A percentile compares a stretch with the other conserved stretches of the same genome.
phyloP scores from a whole-genome alignment of 768 basidiomycete genomes.

The Favolaschia claudopus region DNA sequence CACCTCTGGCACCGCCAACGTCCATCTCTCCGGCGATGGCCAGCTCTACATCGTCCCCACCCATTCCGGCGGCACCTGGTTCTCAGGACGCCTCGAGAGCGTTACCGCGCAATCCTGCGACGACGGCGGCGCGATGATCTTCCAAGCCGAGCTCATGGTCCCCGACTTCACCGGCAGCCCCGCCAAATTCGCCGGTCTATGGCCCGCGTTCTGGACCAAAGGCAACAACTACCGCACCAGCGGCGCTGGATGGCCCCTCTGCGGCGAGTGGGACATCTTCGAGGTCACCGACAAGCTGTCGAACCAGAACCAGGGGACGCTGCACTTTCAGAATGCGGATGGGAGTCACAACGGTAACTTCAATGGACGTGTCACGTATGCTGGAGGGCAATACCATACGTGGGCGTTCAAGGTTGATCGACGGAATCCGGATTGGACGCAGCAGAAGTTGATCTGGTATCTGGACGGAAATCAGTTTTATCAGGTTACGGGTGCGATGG shows the following conservation, averaged over 20 bases:
- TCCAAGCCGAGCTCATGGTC: slow-evolving; percentile 1
- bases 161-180: background rate
- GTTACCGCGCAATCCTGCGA: background rate
- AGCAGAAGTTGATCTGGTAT: background rate
- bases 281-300: background rate
- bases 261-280: slow-evolving; percentile 9
- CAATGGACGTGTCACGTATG: background rate
- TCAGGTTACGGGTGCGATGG: background rate
- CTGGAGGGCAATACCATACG: slow-evolving; percentile 2
- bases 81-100: background rate
- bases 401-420: slow-evolving; percentile 4
- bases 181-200: background rate
- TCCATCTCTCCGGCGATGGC: slow-evolving; percentile 6
- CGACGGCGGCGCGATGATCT: slow-evolving; percentile 4
- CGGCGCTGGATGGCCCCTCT: background rate
- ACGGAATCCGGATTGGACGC: slow-evolving; percentile 1
- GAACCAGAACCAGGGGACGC: background rate
- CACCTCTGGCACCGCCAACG: slow-evolving; percentile 1
- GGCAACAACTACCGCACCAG: background rate
- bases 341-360: background rate
- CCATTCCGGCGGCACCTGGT: background rate
- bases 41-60: slow-evolving; percentile 8
- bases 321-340: background rate
- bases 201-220: slow-evolving; percentile 1
- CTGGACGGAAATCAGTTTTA: background rate